Evolutionary conservation across 2,329 filamentous ascomycete genomes (phyloP), one percentile per base, ranked within the genome.

Genomic region (Emericellopsis atlantica): DNA sequence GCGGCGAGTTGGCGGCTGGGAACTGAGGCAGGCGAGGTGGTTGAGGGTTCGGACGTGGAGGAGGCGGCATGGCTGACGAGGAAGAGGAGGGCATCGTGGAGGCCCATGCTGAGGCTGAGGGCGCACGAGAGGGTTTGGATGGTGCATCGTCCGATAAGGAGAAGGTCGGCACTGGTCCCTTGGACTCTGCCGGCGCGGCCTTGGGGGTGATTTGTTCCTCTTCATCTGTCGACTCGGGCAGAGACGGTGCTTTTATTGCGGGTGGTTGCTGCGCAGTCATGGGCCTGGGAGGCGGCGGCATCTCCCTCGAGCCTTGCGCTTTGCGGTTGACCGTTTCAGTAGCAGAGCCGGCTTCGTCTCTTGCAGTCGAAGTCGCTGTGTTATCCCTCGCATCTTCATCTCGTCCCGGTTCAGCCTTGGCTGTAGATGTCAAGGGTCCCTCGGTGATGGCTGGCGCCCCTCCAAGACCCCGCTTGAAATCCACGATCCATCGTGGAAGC

Each of bases 151-250:
- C 42, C 9, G 66, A 64, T 37, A 74, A 65, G 6, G 65, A 61
- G 43, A 76, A 63, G 22, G 58, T 64, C 2, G 72, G 70, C 2
- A 74, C 57, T 10, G 26, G 12, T 9, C 54, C 37, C 10, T 51
- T 48, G 23, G 50, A 44, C 12, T 49, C 49, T 15, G 56, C 43
- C 1, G 59, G 53, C 15, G 51, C 46, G 37, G 72, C 70, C 49
- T 69, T 76, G 9, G 74, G 73, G 0, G 74, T 76, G 0, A 66
- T 66, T 42, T 73, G 67, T 37, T 65, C 57, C 16, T 49, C 23
- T 41, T 45, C 41, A 43, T 54, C 50, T 22, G 18, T 36, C n/a
- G 32, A 32, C 16, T 35, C 40, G 24, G 22, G 40, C 32, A 41
- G 21, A 15, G 26, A 16, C 15, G 34, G n/a, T 14, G 35, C 37